Conservation (phyloP, 225 moss, liverwort and hornwort genomes). For the Sphagnum tenellum region DNA sequence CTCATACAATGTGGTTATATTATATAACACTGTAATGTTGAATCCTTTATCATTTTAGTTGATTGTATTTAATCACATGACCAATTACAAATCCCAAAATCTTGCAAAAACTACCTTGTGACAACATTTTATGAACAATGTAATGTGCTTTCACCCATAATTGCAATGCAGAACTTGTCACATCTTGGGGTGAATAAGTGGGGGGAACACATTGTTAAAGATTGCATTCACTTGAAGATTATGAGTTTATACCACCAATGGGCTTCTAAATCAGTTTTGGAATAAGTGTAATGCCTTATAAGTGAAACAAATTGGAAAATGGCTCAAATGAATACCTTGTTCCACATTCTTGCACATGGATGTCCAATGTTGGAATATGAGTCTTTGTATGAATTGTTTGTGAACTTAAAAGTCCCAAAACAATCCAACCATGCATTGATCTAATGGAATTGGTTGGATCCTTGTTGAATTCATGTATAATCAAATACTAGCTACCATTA, state of each 20-base stretch:
- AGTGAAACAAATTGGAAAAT: not conserved
- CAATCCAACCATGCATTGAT: not conserved
- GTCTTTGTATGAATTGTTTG: not conserved
- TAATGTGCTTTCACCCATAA: not conserved
- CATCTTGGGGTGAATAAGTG: not conserved
- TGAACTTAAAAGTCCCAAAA: not conserved
- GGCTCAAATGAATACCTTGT: not conserved
- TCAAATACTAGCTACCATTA: not conserved
- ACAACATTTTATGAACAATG: too few relatives aligned
- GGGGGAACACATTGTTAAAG: not conserved
- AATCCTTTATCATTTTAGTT: too few relatives aligned
- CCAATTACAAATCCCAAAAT: too few relatives aligned
- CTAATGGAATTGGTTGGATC: not conserved
- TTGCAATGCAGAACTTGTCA: not conserved
- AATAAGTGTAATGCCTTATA: not conserved
- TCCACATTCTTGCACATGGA: too few relatives aligned
- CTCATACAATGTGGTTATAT: too few relatives aligned
- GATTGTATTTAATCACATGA: too few relatives aligned
- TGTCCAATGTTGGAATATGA: not conserved
- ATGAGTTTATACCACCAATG: not conserved
- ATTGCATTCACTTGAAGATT: not conserved
- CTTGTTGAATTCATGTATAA: not conserved
- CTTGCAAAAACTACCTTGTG: too few relatives aligned
- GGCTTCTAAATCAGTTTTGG: not conserved
- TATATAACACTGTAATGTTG: too few relatives aligned